Evolutionary conservation across 352 stramenopile genomes (phyloP), one percentile per base, ranked within the genome.

Genomic region (Achlya hypogyna): DNA sequence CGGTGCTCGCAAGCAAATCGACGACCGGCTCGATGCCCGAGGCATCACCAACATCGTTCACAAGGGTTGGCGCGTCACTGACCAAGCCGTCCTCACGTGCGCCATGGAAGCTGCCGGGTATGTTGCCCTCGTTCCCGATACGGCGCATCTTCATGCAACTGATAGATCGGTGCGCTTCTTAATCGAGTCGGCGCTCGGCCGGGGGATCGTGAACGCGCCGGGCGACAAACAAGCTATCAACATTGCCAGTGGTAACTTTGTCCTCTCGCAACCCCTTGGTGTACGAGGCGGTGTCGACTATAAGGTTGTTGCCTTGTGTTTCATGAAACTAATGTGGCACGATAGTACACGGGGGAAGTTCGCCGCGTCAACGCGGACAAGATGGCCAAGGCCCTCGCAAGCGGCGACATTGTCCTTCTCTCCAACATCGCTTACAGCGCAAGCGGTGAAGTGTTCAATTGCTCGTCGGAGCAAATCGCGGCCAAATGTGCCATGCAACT

Each of bases 201-300:
- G 87, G 31, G 87, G 87, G 1, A 91, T 96, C 58, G 79, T 89
- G 45, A 96, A 96, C 72, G 81, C 78, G 10, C 84, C 84, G 0
- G 85, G 86, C 43, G 76, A 81, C 23, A 74, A 77, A 0, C 69
- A 79, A 5, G 75, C 79, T 6, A 91, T 96, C 68, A 98, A 97
- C 72, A 94, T 99, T 45, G 84, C 96, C 4, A 97, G 89, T 2
- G 96, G 96, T 12, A 99, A 99, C 72, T 99, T 98, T 75, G 98
- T 98, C 76, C 96, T 91, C 10, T 95, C 96, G 4, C 87, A 95
- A 73, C 87, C 82, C 6, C 82, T 97, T 2, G 90, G 90, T 16
- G 88, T 97, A 0, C 81, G 85, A 22, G 85, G 82, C 29, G 87
- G 87, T 18, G 84, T 96, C 20, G 87, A 96, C 73, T 96, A 91